phyloP scores from a whole-genome alignment of 2,329 filamentous ascomycete genomes.

The Aspergillus sojae region DNA sequence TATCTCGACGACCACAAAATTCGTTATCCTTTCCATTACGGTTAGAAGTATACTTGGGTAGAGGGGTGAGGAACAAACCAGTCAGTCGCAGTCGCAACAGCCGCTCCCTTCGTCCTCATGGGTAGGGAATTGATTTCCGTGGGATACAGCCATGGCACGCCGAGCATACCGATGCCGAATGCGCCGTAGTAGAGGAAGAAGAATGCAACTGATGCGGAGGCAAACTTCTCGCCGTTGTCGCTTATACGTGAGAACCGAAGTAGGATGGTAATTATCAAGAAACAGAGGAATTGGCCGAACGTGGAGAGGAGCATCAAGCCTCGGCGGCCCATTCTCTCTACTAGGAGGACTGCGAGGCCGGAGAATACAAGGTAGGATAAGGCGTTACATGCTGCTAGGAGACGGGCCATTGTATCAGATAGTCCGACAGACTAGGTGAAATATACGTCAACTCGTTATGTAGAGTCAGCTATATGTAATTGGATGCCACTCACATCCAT shows the following conservation, averaged over 20 bases:
- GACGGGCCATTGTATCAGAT: constrained; percentile 52
- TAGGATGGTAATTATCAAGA: neutral
- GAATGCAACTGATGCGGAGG: neutral
- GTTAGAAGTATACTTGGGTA: too few species aligned
- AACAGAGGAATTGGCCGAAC: neutral
- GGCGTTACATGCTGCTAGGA: constrained; percentile 59
- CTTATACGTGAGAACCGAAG: neutral
- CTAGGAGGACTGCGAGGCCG: neutral
- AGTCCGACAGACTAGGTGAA: constrained; percentile 53
- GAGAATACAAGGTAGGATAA: constrained; percentile 54
- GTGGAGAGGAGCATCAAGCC: neutral
- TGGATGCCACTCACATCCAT: too few species aligned
- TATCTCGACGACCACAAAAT: neutral
- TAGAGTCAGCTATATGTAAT: fast-evolving
- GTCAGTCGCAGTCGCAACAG: neutral
- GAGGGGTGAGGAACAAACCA: neutral
- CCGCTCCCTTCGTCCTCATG: neutral
- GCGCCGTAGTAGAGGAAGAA: neutral
- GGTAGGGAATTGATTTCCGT: neutral
- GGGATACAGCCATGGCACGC: neutral
- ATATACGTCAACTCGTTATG: constrained; percentile 60
- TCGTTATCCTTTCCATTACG: neutral
- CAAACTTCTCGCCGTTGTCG: neutral
- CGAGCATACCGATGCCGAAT: neutral
- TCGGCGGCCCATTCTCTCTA: neutral